A percentile compares a stretch with the other conserved stretches of the same genome.
Conservation (phyloP, 2,329 filamentous ascomycete species). For the Pseudopyricularia javanii region DNA sequence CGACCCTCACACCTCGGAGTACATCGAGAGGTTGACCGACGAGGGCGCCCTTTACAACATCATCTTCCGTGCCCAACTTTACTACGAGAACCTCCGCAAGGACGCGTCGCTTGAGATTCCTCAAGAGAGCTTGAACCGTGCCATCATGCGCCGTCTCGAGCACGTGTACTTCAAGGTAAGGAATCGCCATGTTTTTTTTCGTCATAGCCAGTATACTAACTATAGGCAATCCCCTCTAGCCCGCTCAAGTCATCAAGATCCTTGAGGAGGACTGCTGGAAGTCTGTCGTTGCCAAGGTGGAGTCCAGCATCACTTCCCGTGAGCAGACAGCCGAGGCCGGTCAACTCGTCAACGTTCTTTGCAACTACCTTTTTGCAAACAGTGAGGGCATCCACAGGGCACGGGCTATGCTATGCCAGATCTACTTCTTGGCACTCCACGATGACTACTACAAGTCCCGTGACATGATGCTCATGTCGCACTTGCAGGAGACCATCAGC, state of each 20-base stretch:
- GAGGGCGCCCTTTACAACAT: constrained; percentile 85
- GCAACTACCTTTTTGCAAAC: constrained; percentile 88
- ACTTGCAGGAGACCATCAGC: constrained; percentile 91
- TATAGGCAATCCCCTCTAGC: constrained; percentile 31
- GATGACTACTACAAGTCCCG: constrained; percentile 96
- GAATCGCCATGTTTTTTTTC: neutral
- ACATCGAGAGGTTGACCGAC: constrained; percentile 88
- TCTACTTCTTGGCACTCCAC: constrained; percentile 95
- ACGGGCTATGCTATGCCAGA: constrained; percentile 94
- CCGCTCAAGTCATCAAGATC: constrained; percentile 81
- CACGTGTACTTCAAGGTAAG: constrained; percentile 95
- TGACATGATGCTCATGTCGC: constrained; percentile 99
- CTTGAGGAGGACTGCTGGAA: constrained; percentile 94
- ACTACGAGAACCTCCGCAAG: constrained; percentile 71
- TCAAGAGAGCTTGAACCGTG: constrained; percentile 82
- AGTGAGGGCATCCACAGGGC: constrained; percentile 94
- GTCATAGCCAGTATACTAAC: neutral
- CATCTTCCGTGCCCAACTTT: constrained; percentile 78
- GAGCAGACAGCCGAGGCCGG: constrained; percentile 54
- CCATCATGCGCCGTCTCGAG: constrained; percentile 87
- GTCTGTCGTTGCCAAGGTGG: constrained; percentile 52
- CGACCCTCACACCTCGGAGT: constrained; percentile 96
- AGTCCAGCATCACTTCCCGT: constrained; percentile 74
- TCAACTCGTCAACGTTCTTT: constrained; percentile 72
- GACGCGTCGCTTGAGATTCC: constrained; percentile 57